Conservation (phyloP, 2,329 filamentous ascomycete species). For the Pyrenochaeta sp. region DNA sequence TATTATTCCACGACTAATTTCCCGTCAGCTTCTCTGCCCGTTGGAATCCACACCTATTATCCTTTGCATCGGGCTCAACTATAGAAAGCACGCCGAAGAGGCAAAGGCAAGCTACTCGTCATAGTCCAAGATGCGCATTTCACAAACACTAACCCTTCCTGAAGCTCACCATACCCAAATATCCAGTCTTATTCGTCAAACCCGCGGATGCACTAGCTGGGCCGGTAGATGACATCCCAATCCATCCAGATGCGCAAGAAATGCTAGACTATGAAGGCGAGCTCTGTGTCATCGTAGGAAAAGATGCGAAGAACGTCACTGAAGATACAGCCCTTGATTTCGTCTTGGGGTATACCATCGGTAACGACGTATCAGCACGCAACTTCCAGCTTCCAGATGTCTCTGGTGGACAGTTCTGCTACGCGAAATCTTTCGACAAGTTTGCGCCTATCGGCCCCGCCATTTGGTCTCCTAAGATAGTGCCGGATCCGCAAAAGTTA, state of each 20-base stretch:
- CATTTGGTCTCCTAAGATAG: constrained; percentile 29
- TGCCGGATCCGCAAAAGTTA: constrained; percentile 2
- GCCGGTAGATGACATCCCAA: constrained; percentile 10
- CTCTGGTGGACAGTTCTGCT: constrained; percentile 57
- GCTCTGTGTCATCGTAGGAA: constrained; percentile 15
- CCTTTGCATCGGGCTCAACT: too few species aligned
- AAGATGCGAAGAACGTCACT: constrained; percentile 16
- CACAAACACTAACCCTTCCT: too few species aligned
- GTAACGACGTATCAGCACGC: constrained; percentile 23
- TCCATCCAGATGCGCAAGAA: constrained; percentile 31
- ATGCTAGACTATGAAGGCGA: constrained; percentile 24
- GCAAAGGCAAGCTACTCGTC: too few species aligned
- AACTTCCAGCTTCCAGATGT: constrained; percentile 47
- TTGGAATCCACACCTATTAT: too few species aligned
- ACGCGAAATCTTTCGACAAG: constrained; percentile 62
- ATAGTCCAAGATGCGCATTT: too few species aligned
- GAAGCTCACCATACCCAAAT: neutral
- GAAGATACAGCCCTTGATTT: constrained; percentile 55
- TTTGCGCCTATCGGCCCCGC: constrained; percentile 60
- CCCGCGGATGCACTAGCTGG: constrained; percentile 14
- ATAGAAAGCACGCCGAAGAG: too few species aligned
- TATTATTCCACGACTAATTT: too few species aligned
- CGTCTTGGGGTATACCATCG: constrained; percentile 47
- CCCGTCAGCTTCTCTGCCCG: too few species aligned
- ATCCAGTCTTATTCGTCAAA: constrained; percentile 25